Conservation (phyloP, 2,329 filamentous ascomycete genomes). For the Sporothrix protearum region DNA sequence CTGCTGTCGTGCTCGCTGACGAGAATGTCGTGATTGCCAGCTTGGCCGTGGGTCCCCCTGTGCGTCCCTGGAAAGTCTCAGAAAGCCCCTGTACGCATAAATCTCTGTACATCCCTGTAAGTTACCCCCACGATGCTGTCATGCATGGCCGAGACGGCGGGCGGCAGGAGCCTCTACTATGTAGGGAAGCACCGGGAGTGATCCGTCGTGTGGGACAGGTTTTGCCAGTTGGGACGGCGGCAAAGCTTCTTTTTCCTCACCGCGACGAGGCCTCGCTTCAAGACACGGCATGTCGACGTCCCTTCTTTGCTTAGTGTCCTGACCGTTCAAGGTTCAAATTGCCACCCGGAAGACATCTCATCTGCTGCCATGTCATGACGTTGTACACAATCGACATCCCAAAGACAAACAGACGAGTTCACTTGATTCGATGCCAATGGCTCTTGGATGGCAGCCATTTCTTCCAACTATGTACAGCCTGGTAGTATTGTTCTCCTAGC, state of each 20-base stretch:
- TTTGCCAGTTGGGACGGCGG: background rate
- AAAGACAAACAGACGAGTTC: background rate
- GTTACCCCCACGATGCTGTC: background rate
- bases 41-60: background rate
- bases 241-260: background rate
- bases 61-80: no score
- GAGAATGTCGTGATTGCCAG: slow-evolving; percentile 4
- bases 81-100: no score
- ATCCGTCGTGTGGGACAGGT: background rate
- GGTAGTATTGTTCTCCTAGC: background rate
- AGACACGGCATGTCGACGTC: background rate
- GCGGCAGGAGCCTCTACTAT: background rate
- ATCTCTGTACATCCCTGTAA: no score
- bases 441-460: background rate
- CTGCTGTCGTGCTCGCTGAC: background rate
- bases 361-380: background rate
- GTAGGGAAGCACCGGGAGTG: slow-evolving; percentile 9
- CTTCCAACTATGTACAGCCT: background rate
- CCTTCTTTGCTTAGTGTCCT: background rate
- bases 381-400: background rate
- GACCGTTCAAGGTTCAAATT: background rate
- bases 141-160: no score
- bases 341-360: background rate
- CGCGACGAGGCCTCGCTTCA: background rate
- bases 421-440: background rate